Evolutionary conservation across 257 asterid genomes (phyloP), one percentile per base, ranked within the genome.

Genomic region (Eustoma russellianum): DNA sequence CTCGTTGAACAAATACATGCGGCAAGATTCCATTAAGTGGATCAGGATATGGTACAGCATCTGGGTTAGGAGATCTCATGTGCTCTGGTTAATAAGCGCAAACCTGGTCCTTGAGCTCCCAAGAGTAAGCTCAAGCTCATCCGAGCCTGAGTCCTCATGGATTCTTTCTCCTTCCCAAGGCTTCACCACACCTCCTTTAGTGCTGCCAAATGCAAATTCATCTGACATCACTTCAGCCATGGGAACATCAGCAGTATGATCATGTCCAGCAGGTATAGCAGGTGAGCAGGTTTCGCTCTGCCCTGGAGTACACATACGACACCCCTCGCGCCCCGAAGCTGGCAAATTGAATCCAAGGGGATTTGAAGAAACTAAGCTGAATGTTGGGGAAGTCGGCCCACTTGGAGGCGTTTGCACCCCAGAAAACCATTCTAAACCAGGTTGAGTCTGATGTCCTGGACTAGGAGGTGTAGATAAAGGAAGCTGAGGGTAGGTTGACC

Each of bases 241-340:
- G 10, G 93, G 94, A 48, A 84, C 65, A 59, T 79, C 82, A 55
- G 78, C 65, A 28, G 46, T 63, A n/a, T 60, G 67, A 59, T 72
- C 79, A 30, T 61, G 44, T 24, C 73, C 68, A 5, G 74, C 66
- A 47, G 84, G 68, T 48, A 75, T 61, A 53, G 72, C 83, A 18
- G 96, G 96, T 6, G 94, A 87, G 68, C 94, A 87, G 14, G 93
- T 76, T 53, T 89, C 94, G 45, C 94, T 87, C 49, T 69, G 82
- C 14, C 79, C 79, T 0, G 79, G 79, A 48, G 74, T 81, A 48
- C 82, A 78, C 83, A 68, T 68, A 13, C 35, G 67, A 51, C 90
- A 80, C 28, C 93, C 87, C 17, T 77, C 64, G 9, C 59, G 73
- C 7, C 66, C 50, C 30, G 77, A 14, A 38, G 63, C 48, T 11